phyloP scores from a whole-genome alignment of 371 early-diverging fungal species.

The Chytridiales sp. region DNA sequence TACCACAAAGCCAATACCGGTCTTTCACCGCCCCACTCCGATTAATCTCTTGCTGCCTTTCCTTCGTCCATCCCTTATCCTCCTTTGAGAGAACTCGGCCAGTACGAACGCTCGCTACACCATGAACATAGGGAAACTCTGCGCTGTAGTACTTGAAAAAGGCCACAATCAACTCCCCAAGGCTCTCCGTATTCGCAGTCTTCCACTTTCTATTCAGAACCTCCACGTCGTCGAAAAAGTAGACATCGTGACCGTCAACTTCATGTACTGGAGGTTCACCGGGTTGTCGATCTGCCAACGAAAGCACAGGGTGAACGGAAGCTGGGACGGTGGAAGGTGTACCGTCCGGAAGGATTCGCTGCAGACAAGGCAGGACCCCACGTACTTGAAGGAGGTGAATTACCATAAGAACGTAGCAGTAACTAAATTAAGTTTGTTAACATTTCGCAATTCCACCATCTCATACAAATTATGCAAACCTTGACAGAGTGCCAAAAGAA shows the following conservation, averaged over 20 bases:
- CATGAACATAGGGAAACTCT: constrained; percentile 39
- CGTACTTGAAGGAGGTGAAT: constrained; percentile 38
- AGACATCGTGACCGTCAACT: constrained; percentile 27
- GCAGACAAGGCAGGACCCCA: constrained; percentile 39
- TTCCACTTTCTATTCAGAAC: constrained; percentile 25
- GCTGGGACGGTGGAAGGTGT: constrained; percentile 4
- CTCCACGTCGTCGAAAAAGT: constrained; percentile 31
- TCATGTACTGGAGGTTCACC: constrained; percentile 8
- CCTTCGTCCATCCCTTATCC: constrained; percentile 44
- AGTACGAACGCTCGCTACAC: constrained; percentile 33
- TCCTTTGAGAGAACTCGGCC: constrained; percentile 37
- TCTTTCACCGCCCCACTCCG: constrained; percentile 32
- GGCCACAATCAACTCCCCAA: constrained; percentile 38
- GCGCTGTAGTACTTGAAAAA: constrained; percentile 39
- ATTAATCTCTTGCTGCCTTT: constrained; percentile 34
- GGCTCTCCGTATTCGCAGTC: constrained; percentile 26
- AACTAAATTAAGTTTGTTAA: constrained; percentile 13
- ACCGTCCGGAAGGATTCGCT: constrained; percentile 25
- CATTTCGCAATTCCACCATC: not conserved
- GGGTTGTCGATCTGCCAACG: not conserved
- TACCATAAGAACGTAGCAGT: constrained; percentile 38
- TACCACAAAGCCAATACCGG: constrained; percentile 41
- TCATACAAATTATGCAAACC: constrained; percentile 11
- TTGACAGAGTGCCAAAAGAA: constrained; percentile 36
- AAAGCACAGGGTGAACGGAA: constrained; percentile 5